phyloP scores from a whole-genome alignment of 352 stramenopile species.

The Pythium monospermum region DNA sequence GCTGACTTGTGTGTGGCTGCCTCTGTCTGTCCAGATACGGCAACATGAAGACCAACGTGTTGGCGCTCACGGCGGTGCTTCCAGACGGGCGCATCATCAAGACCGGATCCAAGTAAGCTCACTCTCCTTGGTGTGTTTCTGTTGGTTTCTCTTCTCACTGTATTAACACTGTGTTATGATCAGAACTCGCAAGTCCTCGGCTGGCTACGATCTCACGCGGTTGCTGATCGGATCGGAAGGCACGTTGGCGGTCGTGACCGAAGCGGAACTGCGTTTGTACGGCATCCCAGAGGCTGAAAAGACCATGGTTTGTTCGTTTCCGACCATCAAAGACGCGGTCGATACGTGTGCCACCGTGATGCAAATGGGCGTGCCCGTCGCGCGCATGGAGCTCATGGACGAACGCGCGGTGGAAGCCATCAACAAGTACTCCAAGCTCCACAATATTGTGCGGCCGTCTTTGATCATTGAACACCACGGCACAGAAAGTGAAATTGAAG shows the following conservation, averaged over 20 bases:
- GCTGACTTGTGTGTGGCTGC: neutral
- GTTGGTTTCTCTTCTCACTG: too few relatives aligned
- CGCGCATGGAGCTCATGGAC: constrained; percentile 87
- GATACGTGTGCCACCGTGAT: constrained; percentile 82
- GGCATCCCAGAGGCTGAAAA: constrained; percentile 88
- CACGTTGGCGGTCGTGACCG: constrained; percentile 94
- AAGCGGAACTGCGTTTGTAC: constrained; percentile 92
- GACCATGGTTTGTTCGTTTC: constrained; percentile 93
- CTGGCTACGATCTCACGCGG: constrained; percentile 95
- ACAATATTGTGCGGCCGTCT: constrained; percentile 78
- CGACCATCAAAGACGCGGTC: constrained; percentile 81
- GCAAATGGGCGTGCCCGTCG: constrained; percentile 85
- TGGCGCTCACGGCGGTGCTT: constrained; percentile 91
- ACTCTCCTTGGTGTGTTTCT: too few relatives aligned
- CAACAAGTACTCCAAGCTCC: constrained; percentile 84
- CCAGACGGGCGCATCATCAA: constrained; percentile 84
- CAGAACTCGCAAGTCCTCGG: constrained; percentile 92
- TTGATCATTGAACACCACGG: constrained; percentile 95
- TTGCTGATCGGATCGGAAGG: constrained; percentile 96
- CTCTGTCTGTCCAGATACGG: constrained; percentile 62
- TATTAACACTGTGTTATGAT: neutral
- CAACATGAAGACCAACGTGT: constrained; percentile 97
- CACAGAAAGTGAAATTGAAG: constrained; percentile 66
- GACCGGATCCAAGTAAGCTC: constrained; percentile 82
- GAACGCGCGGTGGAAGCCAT: constrained; percentile 71